Evolutionary conservation across 495 filamentous ascomycete genomes (phyloP).

Genomic region (Aspergillus kassunensis): DNA sequence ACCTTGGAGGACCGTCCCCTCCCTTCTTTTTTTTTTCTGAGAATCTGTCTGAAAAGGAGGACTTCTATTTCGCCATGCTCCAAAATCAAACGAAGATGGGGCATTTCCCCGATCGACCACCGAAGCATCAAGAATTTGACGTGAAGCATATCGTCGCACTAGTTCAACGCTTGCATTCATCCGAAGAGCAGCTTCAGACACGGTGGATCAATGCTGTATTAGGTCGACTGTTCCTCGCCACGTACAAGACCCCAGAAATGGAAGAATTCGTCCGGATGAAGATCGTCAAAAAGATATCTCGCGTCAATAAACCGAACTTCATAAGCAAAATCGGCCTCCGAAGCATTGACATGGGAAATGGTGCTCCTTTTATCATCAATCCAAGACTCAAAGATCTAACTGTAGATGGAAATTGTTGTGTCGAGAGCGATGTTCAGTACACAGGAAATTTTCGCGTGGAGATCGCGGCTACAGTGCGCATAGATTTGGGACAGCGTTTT

Average conservation of each 20-base stretch:
- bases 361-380: conserved; percentile 85
- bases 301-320: conserved; percentile 88
- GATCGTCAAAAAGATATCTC: conserved; percentile 93
- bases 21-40: conserved; percentile 95
- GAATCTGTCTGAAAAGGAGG: conserved; percentile 91
- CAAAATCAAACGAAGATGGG: conserved; percentile 71
- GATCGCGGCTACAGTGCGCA: conserved; percentile 81
- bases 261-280: conserved; percentile 76
- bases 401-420: conserved; percentile 80
- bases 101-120: conserved; percentile 53
- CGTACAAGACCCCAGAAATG: conserved; percentile 79
- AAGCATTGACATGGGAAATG: conserved; percentile 80
- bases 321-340: conserved; percentile 76
- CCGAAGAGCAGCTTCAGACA: conserved; percentile 86
- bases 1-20: conserved; percentile 55
- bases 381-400: conserved; percentile 85
- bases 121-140: conserved; percentile 73
- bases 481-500: conserved; percentile 84
- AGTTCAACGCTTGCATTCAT: conserved; percentile 84
- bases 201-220: conserved; percentile 92
- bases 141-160: conserved; percentile 79
- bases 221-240: conserved; percentile 77
- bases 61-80: conserved; percentile 93
- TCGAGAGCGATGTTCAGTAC: conserved; percentile 84
- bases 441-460: conserved; percentile 84